Evolutionary conservation across 2,329 filamentous ascomycete genomes (phyloP), one percentile per base, ranked within the genome.

Genomic region (Magnaporthales sp.): DNA sequence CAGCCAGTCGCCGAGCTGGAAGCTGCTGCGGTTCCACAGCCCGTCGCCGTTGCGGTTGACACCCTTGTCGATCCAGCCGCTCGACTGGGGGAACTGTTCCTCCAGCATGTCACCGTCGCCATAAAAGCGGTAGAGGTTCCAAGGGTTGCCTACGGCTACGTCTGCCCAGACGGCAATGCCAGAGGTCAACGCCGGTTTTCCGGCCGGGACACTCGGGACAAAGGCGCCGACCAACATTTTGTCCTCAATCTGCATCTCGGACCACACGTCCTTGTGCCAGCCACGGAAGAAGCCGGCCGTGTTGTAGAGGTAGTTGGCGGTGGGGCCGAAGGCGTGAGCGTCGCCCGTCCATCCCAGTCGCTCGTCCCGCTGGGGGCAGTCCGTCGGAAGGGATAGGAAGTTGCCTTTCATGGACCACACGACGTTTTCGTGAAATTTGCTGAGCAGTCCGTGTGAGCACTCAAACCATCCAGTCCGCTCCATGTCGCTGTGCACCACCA

Each of bases 381-480:
- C 86, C 0, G 84, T 87, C 0, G 84, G 84, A 0, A 87, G 73
- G 0, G 79, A 80, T 3, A 87, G 69, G 69, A 88, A 87, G 69
- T 88, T 88, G 0, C 84, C 84, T 30, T 80, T 79, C 80, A 86
- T 86, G 5, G 80, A 80, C 85, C 85, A 87, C 31, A 76, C 71
- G 0, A 83, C 78, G 66, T 88, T 88, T 1, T 78, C 66, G 68
- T 87, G 81, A 4, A 89, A 78, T 62, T 81, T 75, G 69, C 86
- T 88, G 29, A 88, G 69, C 3, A 81, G 73, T 0, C 70, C 62
- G 63, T 88, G 73, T 0, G 85, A 88, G 67, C 81, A 86, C 9
- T 78, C 71, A 63, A 87, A 86, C 67, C 72, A 77, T 0, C 84
- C 83, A 0, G 75, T 83, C 11, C 79, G 76, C 64, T 76, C 73